Evolutionary conservation across 192 early-diverging fungal genomes (phyloP).

Genomic region (Coemansia sp.): DNA sequence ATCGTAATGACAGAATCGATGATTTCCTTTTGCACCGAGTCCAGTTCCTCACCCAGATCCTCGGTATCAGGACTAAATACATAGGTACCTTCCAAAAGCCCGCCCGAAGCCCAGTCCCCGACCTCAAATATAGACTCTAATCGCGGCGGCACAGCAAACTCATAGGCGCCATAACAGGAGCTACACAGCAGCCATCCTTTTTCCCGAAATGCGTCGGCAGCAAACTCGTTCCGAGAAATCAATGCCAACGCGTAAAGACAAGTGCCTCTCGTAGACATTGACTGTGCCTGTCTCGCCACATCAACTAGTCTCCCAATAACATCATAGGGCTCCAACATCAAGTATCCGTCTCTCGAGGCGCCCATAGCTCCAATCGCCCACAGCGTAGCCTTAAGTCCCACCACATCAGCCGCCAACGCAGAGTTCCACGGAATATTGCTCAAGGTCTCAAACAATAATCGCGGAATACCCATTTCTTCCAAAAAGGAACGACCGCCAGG

Average conservation of each 20-base stretch:
- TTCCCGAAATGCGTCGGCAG: conserved; percentile 51
- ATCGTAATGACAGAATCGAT: conserved; percentile 46
- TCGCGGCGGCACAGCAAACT: conserved; percentile 48
- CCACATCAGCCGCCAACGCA: conserved; percentile 31
- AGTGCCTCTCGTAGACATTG: conserved; percentile 51
- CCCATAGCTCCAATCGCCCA: conserved; percentile 59
- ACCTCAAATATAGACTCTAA: conserved; percentile 44
- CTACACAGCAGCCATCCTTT: conserved; percentile 51
- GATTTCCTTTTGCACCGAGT: conserved; percentile 58
- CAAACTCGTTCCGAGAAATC: conserved; percentile 51
- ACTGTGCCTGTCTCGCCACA: conserved; percentile 30
- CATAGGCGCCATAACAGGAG: conserved; percentile 53
- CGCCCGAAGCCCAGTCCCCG: conserved; percentile 36
- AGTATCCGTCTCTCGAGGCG: conserved; percentile 43
- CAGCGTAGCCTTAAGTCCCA: conserved; percentile 54
- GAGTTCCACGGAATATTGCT: conserved; percentile 54
- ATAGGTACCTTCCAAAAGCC: conserved; percentile 40
- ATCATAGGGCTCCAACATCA: conserved; percentile 44
- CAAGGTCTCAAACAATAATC: conserved; percentile 56
- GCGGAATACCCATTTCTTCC: conserved; percentile 31
- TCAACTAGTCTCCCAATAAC: conserved; percentile 36
- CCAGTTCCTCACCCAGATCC: conserved; percentile 36
- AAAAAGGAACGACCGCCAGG: conserved; percentile 38
- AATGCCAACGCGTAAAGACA: conserved; percentile 52
- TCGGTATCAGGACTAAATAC: conserved; percentile 27